Base-by-base conservation (phyloP, 1,139 yeast genomes). In the Suhomyces bokatorum region DNA sequence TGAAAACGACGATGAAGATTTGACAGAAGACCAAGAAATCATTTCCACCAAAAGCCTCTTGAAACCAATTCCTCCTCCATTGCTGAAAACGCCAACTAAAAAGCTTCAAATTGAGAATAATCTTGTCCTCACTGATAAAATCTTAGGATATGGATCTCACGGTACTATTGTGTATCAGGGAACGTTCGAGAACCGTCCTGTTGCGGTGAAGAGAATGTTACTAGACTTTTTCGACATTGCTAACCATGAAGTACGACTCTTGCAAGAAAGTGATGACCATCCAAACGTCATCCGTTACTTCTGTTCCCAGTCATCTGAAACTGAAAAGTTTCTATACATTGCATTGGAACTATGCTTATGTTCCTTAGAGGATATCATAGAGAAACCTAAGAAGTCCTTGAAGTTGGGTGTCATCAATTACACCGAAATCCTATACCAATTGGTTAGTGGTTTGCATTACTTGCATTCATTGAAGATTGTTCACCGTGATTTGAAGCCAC, bases 131-230 rank as follows among this genome's bases (percentile, higher is more conserved):
- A 81, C 95, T 0, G 87, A 87, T 52, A 81, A 78, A 36, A 77
- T 90, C 20, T 67, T 93, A 40, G 99, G 99, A 1, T 89, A 88
- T 60, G 99, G 99, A 1, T 89, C 97, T 1, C 97, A 93, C 58
- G 99, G 99, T 27, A 93, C 99, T 0, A 90, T 91, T 24, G 99
- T 93, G 1, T 89, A 83, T 62, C 81, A 86, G 59, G 99, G 99
- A 1, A 78, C 81, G 4, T 93, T 91, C 67, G 97, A 91, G 57
- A 85, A 83, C 55, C 76, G 99, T 42, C 96, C 95, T 2, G 99
- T 95, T 9, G 99, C 99, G 0, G 95, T 93, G 4, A 95, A 93
- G 62, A 70, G 99, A 54, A 88, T 93, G 96, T 70, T 95, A 39
- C 75, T 91, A 33, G 97, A 91, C 59, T 93, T 91, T 59, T 93